Evolutionary conservation across 345 rosid genomes (phyloP).

Genomic region (Iberis pinnata): DNA sequence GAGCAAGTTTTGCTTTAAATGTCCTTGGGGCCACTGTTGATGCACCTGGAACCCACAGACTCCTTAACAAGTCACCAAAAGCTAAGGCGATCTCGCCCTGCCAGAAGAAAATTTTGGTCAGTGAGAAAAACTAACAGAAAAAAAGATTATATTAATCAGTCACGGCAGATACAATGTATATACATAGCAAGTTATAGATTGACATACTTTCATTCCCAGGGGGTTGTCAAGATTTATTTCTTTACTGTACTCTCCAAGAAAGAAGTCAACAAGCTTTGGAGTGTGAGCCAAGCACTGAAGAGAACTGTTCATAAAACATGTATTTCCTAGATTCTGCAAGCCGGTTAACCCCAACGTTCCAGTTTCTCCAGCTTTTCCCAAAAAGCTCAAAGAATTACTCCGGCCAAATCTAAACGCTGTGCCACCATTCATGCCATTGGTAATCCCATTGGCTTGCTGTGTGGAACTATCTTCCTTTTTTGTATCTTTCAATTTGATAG

Average conservation of each 20-base stretch:
- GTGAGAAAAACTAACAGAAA: conserved; percentile 1
- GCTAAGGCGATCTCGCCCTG: conserved; percentile 97
- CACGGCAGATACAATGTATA: background rate
- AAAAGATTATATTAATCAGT: too few species aligned
- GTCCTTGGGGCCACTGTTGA: conserved; percentile 72
- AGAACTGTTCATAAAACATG: conserved; percentile 98
- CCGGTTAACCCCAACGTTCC: conserved; percentile 94
- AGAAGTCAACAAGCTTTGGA: conserved; percentile 92
- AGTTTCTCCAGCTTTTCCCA: conserved; percentile 71
- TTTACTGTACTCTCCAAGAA: conserved; percentile 78
- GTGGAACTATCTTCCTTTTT: conserved; percentile 58
- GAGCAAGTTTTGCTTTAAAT: conserved; percentile 92
- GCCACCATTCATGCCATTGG: conserved; percentile 53
- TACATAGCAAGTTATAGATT: conserved; percentile 18
- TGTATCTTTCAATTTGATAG: conserved; percentile 63
- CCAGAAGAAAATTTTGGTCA: conserved; percentile 15
- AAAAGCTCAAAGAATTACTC: conserved; percentile 38
- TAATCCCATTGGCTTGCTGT: conserved; percentile 42
- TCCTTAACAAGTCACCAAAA: conserved; percentile 85
- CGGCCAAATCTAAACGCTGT: conserved; percentile 37
- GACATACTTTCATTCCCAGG: conserved; percentile 85
- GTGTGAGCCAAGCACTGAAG: conserved; percentile 97
- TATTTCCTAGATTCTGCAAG: conserved; percentile 95
- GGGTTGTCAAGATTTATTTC: conserved; percentile 90
- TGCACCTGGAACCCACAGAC: conserved; percentile 93